These are phyloP conservation scores for Croton setiger DNA, from an alignment of 441 rosid genomes.

Conservation along the genomic window DNA sequence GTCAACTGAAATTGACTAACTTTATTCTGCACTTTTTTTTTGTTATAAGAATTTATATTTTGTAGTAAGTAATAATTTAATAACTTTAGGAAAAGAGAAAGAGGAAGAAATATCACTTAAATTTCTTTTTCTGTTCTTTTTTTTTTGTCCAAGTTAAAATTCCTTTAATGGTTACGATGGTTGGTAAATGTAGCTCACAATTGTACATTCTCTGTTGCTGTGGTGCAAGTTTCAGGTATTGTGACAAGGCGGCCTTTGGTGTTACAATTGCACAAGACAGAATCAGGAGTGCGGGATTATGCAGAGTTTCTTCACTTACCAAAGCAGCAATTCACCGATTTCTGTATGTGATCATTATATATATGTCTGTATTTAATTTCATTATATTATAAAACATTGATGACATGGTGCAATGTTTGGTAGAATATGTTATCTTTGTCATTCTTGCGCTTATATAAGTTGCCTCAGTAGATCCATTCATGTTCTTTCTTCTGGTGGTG, in stretches of 20 bases:
- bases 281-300: slow-evolving; percentile 58
- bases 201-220: not conserved
- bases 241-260: slow-evolving; percentile 91
- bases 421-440: not conserved
- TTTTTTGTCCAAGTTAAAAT: not conserved
- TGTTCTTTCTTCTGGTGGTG: not conserved
- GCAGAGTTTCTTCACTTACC: slow-evolving; percentile 82
- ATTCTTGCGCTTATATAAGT: not conserved
- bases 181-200: not conserved
- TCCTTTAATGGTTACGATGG: not conserved
- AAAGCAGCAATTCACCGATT: slow-evolving; percentile 51
- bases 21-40: not conserved
- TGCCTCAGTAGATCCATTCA: not conserved
- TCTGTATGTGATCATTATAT: slow-evolving; percentile 58
- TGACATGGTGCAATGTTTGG: not conserved
- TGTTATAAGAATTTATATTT: no score
- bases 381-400: not conserved
- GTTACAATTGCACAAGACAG: slow-evolving; percentile 73
- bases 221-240: slow-evolving; percentile 43
- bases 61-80: no score
- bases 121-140: not conserved
- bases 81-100: no score
- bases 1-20: not conserved
- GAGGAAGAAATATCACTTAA: no score
- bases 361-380: no score